Base-by-base conservation (phyloP, 768 basidiomycete species). In the Suillus subluteus region DNA sequence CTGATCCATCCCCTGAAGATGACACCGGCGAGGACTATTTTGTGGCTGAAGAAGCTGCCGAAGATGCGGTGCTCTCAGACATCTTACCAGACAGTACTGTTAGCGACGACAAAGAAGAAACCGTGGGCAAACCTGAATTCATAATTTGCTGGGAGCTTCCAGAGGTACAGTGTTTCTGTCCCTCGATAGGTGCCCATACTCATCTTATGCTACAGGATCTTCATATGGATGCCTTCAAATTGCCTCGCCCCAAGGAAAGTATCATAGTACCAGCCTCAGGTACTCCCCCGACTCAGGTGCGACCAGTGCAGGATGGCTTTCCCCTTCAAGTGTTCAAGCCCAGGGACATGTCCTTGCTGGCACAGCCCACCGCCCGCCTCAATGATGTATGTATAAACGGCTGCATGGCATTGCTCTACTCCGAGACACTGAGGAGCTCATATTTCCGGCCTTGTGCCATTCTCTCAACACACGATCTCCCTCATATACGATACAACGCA, bases 321-420 rank as follows among this genome's bases (percentile, higher is more conserved):
- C 58, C 59, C 2, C 65, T 0, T 2, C 43, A 63, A 15, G 40
- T 30, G 6, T 69, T 69, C 18, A 63, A 69, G 8, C 4, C 40
- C 5, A 41, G 46, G 12, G 58, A 63, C 15, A n/a, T 62, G 54
- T 12, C 23, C 4, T 35, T 63, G 9, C 66, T 67, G 21, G 63
- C 40, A 5, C 52, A 44, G 6, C 46, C 58, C 11, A 68, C 63
- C 3, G 18, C 40, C 9, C n/a, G 37, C 15, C 48, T 68, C 0
- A 67, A 65, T 37, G 59, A 65, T 41, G 44, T n/a, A 2, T 64
- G 62, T 41, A 62, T 69, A 23, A 69, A 68, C n/a, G 63, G 59
- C 1, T 61, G 68, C 21, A 35, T 48, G 1, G 48, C 15, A 13
- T 35, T 68, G 12, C 48, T 69, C 11, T 56, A 58, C 63, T 68